Evolutionary conservation across 768 basidiomycete genomes (phyloP).

Genomic region (Mycena galericulata): DNA sequence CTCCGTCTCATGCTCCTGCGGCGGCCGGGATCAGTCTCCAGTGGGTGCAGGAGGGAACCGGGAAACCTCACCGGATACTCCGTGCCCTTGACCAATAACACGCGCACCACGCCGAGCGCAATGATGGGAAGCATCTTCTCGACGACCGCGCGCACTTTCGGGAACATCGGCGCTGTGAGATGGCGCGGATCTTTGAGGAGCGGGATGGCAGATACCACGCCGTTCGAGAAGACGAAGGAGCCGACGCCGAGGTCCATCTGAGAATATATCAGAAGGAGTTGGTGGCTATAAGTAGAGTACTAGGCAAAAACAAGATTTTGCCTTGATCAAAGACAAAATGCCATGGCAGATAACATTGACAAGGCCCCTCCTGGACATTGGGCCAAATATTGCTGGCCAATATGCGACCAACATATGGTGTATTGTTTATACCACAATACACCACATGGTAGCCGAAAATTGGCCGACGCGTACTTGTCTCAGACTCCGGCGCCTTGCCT

Average conservation of each 20-base stretch:
- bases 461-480: no score
- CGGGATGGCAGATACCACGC: slow-evolving; percentile 89
- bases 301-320: no score
- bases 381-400: no score
- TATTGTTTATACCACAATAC: no score
- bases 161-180: slow-evolving; percentile 59
- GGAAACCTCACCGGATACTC: slow-evolving; percentile 85
- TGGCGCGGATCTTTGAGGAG: slow-evolving; percentile 73
- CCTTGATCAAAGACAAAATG: no score
- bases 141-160: slow-evolving; percentile 63
- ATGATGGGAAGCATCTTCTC: slow-evolving; percentile 77
- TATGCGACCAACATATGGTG: no score
- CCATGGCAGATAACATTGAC: no score
- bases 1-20: slow-evolving; percentile 92
- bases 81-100: slow-evolving; percentile 89
- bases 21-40: slow-evolving; percentile 2
- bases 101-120: slow-evolving; percentile 78
- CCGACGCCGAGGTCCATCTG: slow-evolving; percentile 99
- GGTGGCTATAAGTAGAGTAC: no score
- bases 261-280: neutral
- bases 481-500: no score
- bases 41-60: neutral
- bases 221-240: slow-evolving; percentile 97
- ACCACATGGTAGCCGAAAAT: no score
- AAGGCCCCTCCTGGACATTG: no score